Evolutionary conservation across 164 flowering plant genomes (phyloP), one percentile per base, ranked within the genome.

Genomic region (Vitis rupestris): DNA sequence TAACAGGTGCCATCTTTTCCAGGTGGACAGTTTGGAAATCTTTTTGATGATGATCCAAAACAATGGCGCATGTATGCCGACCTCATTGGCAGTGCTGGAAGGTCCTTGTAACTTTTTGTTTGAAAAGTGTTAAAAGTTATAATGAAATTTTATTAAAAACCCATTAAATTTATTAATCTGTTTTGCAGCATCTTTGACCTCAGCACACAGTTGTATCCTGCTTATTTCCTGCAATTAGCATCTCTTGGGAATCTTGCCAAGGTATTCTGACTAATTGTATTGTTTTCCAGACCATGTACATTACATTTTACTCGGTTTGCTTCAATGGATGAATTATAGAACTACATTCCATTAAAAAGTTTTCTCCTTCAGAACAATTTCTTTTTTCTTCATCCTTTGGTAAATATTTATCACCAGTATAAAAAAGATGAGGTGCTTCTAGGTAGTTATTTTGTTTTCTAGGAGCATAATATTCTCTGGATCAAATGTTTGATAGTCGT

Each of bases 1-100:
- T 85, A 64, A 82, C 64, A 56, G 15, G 66, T 68, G 50, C 44
- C 78, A 31, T 71, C 10, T 75, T 73, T 74, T 80, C 69, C 87
- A 92, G 97, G 98, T 82, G 97, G 97, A 27, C 82, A 92, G 61
- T 94, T 90, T 81, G 97, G 98, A 52, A 85, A 78, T 82, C 87
- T 94, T 63, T 94, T 94, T 77, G 97, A 94, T 75, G 91, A 89
- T 80, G 95, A 94, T 80, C 98, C 97, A 48, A 94, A 89, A 73
- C 95, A 90, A 60, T 94, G 98, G 98, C 94, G 97, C 72, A 79
- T 94, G 91, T 92, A 92, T 85, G 98, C 98, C 37, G 98, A 94
- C 82, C 88, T 94, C 73, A 87, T 94, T 65, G 97, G 98, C 81
- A 94, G 98, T 82, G 88, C 93, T 54, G 97, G 98, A 78, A 92